Conservation (phyloP, 2,329 filamentous ascomycete genomes). For the Cladophialophora carrionii region DNA sequence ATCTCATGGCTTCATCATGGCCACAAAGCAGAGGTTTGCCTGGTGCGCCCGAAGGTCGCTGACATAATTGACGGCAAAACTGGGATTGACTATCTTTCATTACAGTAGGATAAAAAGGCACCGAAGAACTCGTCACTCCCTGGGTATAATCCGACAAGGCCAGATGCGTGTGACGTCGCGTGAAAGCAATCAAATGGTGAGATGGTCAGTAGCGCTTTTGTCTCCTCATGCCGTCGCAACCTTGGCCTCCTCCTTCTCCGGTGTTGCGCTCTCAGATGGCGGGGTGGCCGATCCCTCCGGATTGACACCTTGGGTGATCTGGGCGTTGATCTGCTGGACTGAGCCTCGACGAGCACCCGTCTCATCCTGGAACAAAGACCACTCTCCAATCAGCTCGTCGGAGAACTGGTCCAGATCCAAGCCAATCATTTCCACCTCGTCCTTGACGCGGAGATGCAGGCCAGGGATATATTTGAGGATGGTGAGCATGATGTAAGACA, state of each 20-base stretch:
- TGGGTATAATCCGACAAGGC: not conserved
- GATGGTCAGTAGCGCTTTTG: not conserved
- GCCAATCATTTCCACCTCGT: conserved; percentile 60
- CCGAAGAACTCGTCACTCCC: not conserved
- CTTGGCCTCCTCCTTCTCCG: conserved; percentile 25
- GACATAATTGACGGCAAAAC: not conserved
- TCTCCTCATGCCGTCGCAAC: conserved; percentile 1
- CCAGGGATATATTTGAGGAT: conserved; percentile 55
- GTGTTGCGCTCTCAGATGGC: conserved; percentile 13
- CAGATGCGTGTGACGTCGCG: not conserved
- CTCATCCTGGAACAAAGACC: conserved; percentile 41
- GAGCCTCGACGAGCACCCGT: conserved; percentile 16
- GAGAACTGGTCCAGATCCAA: conserved; percentile 60
- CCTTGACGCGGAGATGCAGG: conserved; percentile 58
- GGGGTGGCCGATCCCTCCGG: conserved; percentile 17
- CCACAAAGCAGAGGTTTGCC: not conserved
- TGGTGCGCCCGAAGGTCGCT: not conserved
- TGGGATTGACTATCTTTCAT: not conserved
- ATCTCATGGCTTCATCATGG: not conserved
- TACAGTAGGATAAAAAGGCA: not conserved
- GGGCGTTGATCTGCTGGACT: conserved; percentile 23
- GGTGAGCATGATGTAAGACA: conserved; percentile 57
- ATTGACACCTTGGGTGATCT: conserved; percentile 27
- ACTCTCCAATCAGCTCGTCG: conserved; percentile 61
- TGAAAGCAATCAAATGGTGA: not conserved